phyloP scores from a whole-genome alignment of 441 rosid species.

The Mallotus repandus region DNA sequence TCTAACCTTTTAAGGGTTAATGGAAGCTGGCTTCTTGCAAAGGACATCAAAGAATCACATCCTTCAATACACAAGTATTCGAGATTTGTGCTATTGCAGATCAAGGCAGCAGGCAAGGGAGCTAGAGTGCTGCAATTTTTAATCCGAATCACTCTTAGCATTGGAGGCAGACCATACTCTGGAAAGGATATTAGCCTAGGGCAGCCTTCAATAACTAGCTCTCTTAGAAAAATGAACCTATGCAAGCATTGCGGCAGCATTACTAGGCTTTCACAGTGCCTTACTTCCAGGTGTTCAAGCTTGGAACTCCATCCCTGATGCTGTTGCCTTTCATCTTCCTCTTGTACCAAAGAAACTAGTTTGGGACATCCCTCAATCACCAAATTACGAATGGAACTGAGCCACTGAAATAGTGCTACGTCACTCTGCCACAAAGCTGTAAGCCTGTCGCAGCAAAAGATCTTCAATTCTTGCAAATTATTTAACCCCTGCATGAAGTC shows the following conservation, averaged over 20 bases:
- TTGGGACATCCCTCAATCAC: background rate
- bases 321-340: background rate
- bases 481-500: background rate
- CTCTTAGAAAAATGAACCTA: background rate
- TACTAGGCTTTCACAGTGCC: background rate
- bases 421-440: background rate
- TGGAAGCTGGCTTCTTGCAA: slow-evolving; percentile 9
- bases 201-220: background rate
- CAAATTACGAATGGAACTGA: slow-evolving; percentile 2
- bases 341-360: background rate
- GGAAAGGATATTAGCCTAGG: background rate
- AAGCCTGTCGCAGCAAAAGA: background rate
- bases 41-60: slow-evolving; percentile 16
- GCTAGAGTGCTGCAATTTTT: background rate
- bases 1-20: slow-evolving; percentile 8
- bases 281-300: background rate
- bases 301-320: background rate
- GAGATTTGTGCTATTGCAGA: background rate
- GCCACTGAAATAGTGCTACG: background rate
- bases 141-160: slow-evolving; percentile 12
- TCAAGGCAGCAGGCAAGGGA: background rate
- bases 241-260: background rate
- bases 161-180: background rate
- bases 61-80: slow-evolving; percentile 6
- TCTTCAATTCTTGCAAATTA: background rate